These are phyloP conservation scores for Pseudogymnoascus sp. DNA, from an alignment of 2,329 filamentous ascomycete species.

Conservation along the genomic window DNA sequence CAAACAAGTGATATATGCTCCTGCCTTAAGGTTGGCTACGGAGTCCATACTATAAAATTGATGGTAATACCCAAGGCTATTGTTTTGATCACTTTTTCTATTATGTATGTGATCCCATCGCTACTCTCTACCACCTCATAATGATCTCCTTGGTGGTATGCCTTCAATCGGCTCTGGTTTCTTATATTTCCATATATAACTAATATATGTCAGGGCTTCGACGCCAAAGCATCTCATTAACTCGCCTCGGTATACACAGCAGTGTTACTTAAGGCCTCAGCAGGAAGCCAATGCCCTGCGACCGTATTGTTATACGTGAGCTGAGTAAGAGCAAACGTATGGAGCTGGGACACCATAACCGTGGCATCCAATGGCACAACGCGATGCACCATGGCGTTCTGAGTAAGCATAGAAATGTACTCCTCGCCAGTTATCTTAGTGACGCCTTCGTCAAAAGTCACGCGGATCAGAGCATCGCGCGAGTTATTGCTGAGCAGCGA, in stretches of 20 bases:
- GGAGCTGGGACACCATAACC: conserved; percentile 10
- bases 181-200: not conserved
- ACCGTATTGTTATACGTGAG: conserved; percentile 9
- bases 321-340: conserved; percentile 6
- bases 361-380: conserved; percentile 6
- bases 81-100: not conserved
- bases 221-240: not conserved
- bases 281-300: not conserved
- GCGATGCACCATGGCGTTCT: conserved; percentile 10
- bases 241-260: conserved; percentile 5
- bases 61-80: not conserved
- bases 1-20: not conserved
- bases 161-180: not conserved
- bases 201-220: not conserved
- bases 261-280: conserved; percentile 1
- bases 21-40: not conserved
- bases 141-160: not conserved
- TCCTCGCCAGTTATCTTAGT: conserved; percentile 2
- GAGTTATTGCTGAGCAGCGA: conserved; percentile 6
- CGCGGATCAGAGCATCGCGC: conserved; percentile 1
- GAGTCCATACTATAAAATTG: not conserved
- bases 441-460: conserved; percentile 7
- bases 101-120: not conserved
- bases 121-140: not conserved
- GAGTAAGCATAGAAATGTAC: conserved; percentile 11